Evolutionary conservation across 1,284 basidiomycete genomes (phyloP).

Genomic region (Rhizopogon parksii): DNA sequence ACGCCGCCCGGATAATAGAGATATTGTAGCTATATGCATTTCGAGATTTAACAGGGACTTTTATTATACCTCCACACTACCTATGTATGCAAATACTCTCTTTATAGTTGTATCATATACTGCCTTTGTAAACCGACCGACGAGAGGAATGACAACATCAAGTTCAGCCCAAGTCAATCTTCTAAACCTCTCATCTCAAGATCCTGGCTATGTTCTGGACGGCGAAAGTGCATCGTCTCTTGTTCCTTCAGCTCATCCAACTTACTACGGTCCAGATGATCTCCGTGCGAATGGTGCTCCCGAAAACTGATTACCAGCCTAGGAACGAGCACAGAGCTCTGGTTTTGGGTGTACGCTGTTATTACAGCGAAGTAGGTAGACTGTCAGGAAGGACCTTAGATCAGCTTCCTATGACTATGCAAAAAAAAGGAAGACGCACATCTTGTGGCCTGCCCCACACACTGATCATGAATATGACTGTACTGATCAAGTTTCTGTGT

Average conservation of each 20-base stretch:
- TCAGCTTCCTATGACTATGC: background rate
- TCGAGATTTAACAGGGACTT: too few relatives aligned
- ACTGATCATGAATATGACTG: slow-evolving; percentile 13
- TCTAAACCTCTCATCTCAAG: too few relatives aligned
- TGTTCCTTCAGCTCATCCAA: too few relatives aligned
- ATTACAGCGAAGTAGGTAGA: slow-evolving; percentile 10
- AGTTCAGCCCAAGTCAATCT: too few relatives aligned
- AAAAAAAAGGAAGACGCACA: slow-evolving; percentile 4
- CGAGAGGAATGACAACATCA: too few relatives aligned
- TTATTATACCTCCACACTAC: too few relatives aligned
- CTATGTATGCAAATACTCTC: too few relatives aligned
- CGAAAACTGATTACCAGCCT: slow-evolving; percentile 16
- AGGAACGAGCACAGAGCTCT: slow-evolving; percentile 13
- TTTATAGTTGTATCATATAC: background rate
- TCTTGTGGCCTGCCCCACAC: slow-evolving; percentile 15
- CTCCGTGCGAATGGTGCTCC: slow-evolving; percentile 9
- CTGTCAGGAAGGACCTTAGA: background rate
- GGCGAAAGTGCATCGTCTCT: too few relatives aligned
- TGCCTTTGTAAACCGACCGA: too few relatives aligned
- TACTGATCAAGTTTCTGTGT: slow-evolving; percentile 14
- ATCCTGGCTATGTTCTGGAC: too few relatives aligned
- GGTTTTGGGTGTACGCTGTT: slow-evolving; percentile 14
- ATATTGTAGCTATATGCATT: too few relatives aligned
- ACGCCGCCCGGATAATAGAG: too few relatives aligned
- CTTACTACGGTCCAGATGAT: background rate